Conservation (phyloP, 805 yeast species). For the Yarrowia deformans region DNA sequence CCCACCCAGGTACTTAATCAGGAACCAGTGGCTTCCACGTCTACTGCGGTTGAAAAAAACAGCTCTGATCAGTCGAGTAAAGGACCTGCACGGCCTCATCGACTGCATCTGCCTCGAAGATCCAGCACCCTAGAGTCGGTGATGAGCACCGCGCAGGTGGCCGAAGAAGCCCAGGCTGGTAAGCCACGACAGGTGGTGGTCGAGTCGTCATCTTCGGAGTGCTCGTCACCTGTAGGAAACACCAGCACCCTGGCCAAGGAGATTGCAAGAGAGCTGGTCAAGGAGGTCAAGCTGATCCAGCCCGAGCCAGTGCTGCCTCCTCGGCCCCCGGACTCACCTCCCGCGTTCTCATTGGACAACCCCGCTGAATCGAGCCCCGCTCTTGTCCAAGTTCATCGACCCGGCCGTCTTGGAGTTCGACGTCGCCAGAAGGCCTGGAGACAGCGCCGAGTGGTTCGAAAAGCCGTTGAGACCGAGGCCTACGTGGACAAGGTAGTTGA, state of each 20-base stretch:
- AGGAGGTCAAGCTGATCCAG: constrained; percentile 33
- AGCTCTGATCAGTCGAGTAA: neutral
- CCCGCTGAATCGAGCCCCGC: neutral
- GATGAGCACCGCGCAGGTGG: neutral
- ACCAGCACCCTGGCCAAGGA: constrained; percentile 25
- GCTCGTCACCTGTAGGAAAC: neutral
- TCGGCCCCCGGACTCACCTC: neutral
- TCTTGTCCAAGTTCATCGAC: neutral
- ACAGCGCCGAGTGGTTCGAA: constrained; percentile 20
- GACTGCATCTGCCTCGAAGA: constrained; percentile 22
- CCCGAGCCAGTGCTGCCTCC: constrained; percentile 17
- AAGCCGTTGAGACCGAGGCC: neutral
- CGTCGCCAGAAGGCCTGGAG: constrained; percentile 38
- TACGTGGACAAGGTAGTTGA: constrained; percentile 6
- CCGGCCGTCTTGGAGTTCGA: constrained; percentile 10
- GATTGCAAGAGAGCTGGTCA: constrained; percentile 25
- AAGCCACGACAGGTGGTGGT: neutral
- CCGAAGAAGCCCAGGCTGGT: neutral
- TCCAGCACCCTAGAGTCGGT: constrained; percentile 3
- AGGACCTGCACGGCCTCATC: neutral
- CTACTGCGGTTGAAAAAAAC: neutral
- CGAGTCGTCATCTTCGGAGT: constrained; percentile 1
- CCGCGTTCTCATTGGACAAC: neutral
- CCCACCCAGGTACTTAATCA: constrained; percentile 21
- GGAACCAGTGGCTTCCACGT: neutral